Evolutionary conservation across 2,329 filamentous ascomycete genomes (phyloP), one percentile per base, ranked within the genome.

Genomic region (Neocucurbitaria cava): DNA sequence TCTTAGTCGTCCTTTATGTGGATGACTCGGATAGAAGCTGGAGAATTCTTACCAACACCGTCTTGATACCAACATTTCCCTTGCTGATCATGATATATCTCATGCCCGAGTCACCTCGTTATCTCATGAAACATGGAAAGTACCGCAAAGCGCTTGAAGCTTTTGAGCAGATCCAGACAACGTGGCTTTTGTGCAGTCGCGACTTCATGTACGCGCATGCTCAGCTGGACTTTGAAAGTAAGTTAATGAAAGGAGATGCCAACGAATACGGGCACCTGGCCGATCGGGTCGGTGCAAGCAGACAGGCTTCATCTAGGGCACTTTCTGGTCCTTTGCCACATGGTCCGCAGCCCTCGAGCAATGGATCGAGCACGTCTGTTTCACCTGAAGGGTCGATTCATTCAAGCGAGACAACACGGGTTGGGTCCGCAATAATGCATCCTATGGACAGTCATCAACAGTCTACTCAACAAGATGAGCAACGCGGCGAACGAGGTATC

Each of bases 121-220:
- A 65, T 11, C 21, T 66, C 24, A 65, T 66, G 64, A 66, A 66
- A 49, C 64, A 65, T 49, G 64, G 64, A 10, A 47, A 36, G 10
- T 66, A 66, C 30, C 13, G 51, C 33, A 59, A 57, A 46, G 64
- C 64, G 2, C 49, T 66, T 5, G 46, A 66, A 13, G 42, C 62
- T 11, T 66, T 66, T 39, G 49, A 48, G 20, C 55, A 60, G 31
- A 52, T 66, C 13, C 62, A 65, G 17, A 65, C 64, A 30, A 65
- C 59, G 2, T 52, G 46, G 3, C 41, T 65, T 0, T 36, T 64
- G n/a, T 62, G 58, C 13, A 63, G 58, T 26, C 59, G 62, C 1
- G 62, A 66, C 46, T 61, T 66, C 50, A 62, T 66, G 59, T 66
- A 66, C 26, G 60, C 62, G 5, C 64, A 66, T 47, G 62, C 62